These are phyloP conservation scores for Sporothrix phasma DNA, from an alignment of 2,329 filamentous ascomycete genomes.

Conservation along the genomic window DNA sequence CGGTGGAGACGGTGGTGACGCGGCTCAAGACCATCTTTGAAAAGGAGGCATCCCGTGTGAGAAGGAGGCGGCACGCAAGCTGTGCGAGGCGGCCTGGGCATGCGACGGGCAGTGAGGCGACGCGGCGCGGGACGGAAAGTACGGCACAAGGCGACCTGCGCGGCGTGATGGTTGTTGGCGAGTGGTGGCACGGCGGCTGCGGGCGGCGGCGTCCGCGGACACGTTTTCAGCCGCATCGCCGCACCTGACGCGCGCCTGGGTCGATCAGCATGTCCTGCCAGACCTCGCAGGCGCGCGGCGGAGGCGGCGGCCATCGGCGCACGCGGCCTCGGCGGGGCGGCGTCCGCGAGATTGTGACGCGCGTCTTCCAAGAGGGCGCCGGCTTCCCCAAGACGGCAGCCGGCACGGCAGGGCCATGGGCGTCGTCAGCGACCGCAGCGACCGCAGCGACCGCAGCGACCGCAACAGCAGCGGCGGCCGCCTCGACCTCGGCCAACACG, in stretches of 20 bases:
- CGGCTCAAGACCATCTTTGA: slow-evolving; percentile 78
- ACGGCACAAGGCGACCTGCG: slow-evolving; percentile 65
- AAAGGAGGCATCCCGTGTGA: slow-evolving; percentile 84
- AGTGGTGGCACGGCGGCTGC: slow-evolving; percentile 70
- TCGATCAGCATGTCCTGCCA: slow-evolving; percentile 60
- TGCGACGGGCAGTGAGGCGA: slow-evolving; percentile 58
- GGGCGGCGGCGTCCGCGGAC: slow-evolving; percentile 32
- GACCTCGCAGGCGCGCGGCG: slow-evolving; percentile 56
- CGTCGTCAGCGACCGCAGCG: slow-evolving; percentile 18
- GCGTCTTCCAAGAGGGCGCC: slow-evolving; percentile 70
- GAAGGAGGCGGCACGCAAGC: slow-evolving; percentile 72
- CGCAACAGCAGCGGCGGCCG: slow-evolving; percentile 24
- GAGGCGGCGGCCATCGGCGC: slow-evolving; percentile 55
- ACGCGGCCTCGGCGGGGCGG: slow-evolving; percentile 63
- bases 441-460: slow-evolving; percentile 21
- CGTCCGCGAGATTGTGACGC: slow-evolving; percentile 62
- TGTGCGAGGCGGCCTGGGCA: slow-evolving; percentile 77
- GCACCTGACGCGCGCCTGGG: slow-evolving; percentile 62
- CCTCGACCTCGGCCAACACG: slow-evolving; percentile 27
- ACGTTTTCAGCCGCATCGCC: slow-evolving; percentile 28
- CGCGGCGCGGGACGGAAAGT: slow-evolving; percentile 54
- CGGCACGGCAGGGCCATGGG: slow-evolving; percentile 23
- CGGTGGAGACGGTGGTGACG: slow-evolving; percentile 72
- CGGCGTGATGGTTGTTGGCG: slow-evolving; percentile 74
- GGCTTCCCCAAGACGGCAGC: slow-evolving; percentile 56